Evolutionary conservation across 164 flowering plant genomes (phyloP), one percentile per base, ranked within the genome.

Genomic region (Annona cherimola): DNA sequence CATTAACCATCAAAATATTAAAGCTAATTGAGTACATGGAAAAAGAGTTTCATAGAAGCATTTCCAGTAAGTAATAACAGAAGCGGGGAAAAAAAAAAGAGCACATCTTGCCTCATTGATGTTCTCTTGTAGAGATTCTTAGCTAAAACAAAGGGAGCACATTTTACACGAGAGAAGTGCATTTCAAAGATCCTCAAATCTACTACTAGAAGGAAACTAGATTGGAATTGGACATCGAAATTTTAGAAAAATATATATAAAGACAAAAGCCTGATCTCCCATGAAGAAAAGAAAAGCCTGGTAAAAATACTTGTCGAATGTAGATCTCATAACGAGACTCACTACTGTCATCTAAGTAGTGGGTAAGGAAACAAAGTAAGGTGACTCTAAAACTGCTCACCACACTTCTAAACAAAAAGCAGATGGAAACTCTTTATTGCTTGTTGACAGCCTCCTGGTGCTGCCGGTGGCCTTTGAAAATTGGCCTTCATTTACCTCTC

Each of bases 111-210:
- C 57, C 57, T 50, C 57, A 50, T 5, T 50, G 57, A 50, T 50
- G 57, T 50, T 50, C 57, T 18, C 69, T 63, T 61, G 40, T 41
- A 69, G 59, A 57, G 65, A 69, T 54, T 63, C 63, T 68, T 64
- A 71, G 45, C 68, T 42, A 45, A 43, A 75, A 44, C 66, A 41
- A 42, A 68, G 61, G 12, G 57, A 16, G 14, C 9, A 3, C 9
- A 66, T 68, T 76, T 60, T 69, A 73, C 76, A 73, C 20, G 64
- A 35, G 5, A 46, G 20, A 40, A 54, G 35, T 26, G 35, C 35
- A 26, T 26, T 26, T 0, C 35, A 26, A 26, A 26, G 35, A 26
- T 26, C 35, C 35, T 26, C 35, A 61, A 43, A 43, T 59, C 18
- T 5, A 42, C 42, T 14, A 57, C 8, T 6, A 1, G 41, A 40